These are phyloP conservation scores for Rutstroemia sp. DNA, from an alignment of 2,329 filamentous ascomycete species.

Conservation along the genomic window DNA sequence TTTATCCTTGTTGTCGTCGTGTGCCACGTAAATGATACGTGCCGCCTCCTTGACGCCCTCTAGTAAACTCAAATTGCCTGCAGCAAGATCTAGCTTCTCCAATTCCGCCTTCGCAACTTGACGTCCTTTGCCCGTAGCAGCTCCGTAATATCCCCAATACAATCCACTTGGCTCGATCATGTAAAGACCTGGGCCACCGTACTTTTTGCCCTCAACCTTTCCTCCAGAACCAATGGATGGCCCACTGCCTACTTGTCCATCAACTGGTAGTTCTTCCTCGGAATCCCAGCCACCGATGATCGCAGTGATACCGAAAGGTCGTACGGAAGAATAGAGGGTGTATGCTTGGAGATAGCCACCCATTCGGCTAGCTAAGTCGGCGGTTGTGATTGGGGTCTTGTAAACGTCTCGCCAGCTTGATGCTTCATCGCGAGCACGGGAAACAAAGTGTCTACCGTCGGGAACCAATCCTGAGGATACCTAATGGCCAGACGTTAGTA, in stretches of 20 bases:
- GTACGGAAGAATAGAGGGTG: conserved; percentile 93
- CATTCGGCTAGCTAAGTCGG: conserved; percentile 85
- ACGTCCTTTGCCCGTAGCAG: conserved; percentile 91
- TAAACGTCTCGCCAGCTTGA: conserved; percentile 85
- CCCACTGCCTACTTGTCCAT: conserved; percentile 81
- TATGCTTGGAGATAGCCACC: conserved; percentile 95
- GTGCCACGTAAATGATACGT: conserved; percentile 92
- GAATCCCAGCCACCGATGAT: conserved; percentile 93
- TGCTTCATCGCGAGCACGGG: conserved; percentile 89
- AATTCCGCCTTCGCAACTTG: conserved; percentile 97
- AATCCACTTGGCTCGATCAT: conserved; percentile 98
- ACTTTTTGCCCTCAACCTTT: conserved; percentile 66
- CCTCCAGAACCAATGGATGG: conserved; percentile 76
- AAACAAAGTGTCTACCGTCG: conserved; percentile 91
- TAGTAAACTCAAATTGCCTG: conserved; percentile 67
- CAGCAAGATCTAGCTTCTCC: conserved; percentile 88
- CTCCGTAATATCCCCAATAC: conserved; percentile 99
- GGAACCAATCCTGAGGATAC: conserved; percentile 91
- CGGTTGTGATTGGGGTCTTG: conserved; percentile 87
- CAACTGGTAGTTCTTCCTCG: conserved; percentile 75
- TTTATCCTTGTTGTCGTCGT: conserved; percentile 99
- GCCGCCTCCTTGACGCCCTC: conserved; percentile 95
- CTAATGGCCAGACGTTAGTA: conserved; percentile 39
- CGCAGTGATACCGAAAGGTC: conserved; percentile 92
- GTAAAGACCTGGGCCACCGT: conserved; percentile 89